These are phyloP conservation scores for maize (Zea mays) DNA, from an alignment of 176 grass and related monocot species.

Conservation along the genomic window Zm-B73-REFERENCE-NAM-5.0 NC_050103.1:166605001-166605500, in stretches of 20 bases:
- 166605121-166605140: background rate
- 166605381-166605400: background rate
- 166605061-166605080: background rate
- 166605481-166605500: constrained; percentile 54
- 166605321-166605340: background rate
- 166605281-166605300: too few relatives aligned
- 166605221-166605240: too few relatives aligned
- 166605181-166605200: too few relatives aligned
- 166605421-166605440: constrained; percentile 65
- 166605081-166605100: background rate
- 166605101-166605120: background rate
- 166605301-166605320: too few relatives aligned
- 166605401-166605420: constrained; percentile 52
- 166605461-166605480: constrained; percentile 61
- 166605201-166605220: too few relatives aligned
- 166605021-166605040: background rate
- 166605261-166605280: too few relatives aligned
- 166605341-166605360: background rate
- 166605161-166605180: background rate
- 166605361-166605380: background rate
- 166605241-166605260: too few relatives aligned
- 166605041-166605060: background rate
- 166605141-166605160: too few relatives aligned
- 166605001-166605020: background rate
- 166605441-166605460: constrained; percentile 68